Base-by-base conservation (phyloP, 1,284 basidiomycete genomes). In the Trichosporon faecale region DNA sequence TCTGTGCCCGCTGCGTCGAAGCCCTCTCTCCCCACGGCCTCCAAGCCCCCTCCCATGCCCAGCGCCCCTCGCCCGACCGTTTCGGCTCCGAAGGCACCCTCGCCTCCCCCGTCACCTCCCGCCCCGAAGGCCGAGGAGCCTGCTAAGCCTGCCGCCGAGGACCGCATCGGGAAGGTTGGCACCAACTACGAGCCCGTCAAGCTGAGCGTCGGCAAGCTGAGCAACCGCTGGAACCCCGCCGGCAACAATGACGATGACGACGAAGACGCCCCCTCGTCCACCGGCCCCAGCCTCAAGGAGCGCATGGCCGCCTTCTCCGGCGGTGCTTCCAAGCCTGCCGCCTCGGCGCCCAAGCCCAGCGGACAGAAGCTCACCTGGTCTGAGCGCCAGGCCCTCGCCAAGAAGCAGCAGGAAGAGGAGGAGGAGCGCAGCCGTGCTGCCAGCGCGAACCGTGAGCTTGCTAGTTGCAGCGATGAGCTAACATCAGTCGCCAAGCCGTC, bases 181-280 rank as follows among this genome's bases (percentile, higher is more conserved):
- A 94, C 93, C 0, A 88, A 90, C 2, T 97, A 95, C 81, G 91
- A 90, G 1, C 94, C 95, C 1, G 93, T 97, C 72, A 88, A 88
- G 68, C 86, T 97, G 6, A 87, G 89, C 40, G 86, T 89, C n/a
- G 81, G 81, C 57, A 96, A 91, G 82, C 87, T 97, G 57, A 90
- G 86, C 73, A 95, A 93, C 79, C 91, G 93, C 3, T 95, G 95
- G 80, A 81, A 82, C 76, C 79, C 79, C 1, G 88, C 88, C 21
- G 86, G 86, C 11, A 68, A 71, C 11, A 66, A 72, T 11, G 72
- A 73, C 16, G 71, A 75, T 8, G 76, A 77, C 31, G 68, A 70
- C 18, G 69, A 73, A 69, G 76, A 85, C 77, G 73, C 85, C 73
- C 72, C 76, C 80, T 65, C 73, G 0, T 21, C 60, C 74, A 70